phyloP scores from a whole-genome alignment of 169 alveolate genomes.

The Blepharisma undulans region DNA sequence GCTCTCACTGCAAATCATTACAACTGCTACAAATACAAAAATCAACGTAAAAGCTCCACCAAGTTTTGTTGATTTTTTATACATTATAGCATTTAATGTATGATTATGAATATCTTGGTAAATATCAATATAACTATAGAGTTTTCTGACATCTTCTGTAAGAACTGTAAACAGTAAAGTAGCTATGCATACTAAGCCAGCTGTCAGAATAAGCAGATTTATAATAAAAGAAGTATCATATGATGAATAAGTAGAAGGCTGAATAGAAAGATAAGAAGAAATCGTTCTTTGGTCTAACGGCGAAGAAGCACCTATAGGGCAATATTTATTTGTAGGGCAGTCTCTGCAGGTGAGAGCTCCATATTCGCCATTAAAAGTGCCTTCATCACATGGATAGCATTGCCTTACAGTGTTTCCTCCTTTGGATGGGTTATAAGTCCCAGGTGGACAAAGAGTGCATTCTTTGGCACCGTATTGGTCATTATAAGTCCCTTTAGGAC shows the following conservation, averaged over 20 bases:
- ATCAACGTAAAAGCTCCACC: background rate
- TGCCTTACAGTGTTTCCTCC: background rate
- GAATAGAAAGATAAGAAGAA: background rate
- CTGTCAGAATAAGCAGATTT: background rate
- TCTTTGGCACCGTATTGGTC: background rate
- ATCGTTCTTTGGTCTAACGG: background rate
- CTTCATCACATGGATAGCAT: slow-evolving; percentile 28
- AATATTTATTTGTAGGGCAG: background rate
- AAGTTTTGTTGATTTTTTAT: background rate
- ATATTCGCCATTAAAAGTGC: background rate
- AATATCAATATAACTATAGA: background rate
- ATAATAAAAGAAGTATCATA: background rate
- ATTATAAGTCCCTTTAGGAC: slow-evolving; percentile 14
- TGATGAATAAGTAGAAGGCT: background rate
- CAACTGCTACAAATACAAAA: background rate
- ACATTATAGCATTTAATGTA: background rate
- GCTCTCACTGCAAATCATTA: background rate
- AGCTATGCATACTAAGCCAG: background rate
- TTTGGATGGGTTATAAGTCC: background rate
- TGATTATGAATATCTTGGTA: slow-evolving; percentile 9
- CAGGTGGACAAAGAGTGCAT: background rate
- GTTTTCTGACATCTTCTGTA: background rate
- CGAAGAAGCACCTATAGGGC: background rate
- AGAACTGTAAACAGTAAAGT: background rate
- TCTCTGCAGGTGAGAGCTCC: background rate